These are phyloP conservation scores for Allium sativum DNA, from an alignment of 106 monocot genomes.

Conservation along the genomic window DNA sequence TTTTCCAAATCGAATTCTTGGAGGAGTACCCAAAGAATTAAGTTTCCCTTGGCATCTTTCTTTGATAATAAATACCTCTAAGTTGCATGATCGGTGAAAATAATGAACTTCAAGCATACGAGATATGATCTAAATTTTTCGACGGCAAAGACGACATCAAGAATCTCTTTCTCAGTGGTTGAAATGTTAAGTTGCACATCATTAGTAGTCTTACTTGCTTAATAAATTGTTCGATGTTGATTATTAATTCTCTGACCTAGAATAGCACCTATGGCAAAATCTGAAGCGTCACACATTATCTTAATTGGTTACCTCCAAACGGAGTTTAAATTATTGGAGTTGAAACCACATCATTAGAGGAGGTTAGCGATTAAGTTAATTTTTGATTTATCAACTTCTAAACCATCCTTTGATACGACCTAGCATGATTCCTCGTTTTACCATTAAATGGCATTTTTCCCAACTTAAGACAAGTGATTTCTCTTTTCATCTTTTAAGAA, in stretches of 20 bases:
- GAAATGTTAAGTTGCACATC: not conserved
- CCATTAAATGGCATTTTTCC: too few species aligned
- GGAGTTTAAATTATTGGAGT: not conserved
- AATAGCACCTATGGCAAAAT: not conserved
- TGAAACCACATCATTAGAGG: too few species aligned
- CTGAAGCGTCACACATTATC: conserved; percentile 1
- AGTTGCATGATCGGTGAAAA: not conserved
- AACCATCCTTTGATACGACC: too few species aligned
- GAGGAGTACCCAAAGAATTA: not conserved
- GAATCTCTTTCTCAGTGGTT: conserved; percentile 2
- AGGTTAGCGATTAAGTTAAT: too few species aligned
- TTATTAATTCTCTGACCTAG: not conserved
- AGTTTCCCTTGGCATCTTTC: not conserved
- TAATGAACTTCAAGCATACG: not conserved
- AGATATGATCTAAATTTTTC: conserved; percentile 7
- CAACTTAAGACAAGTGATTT: too few species aligned
- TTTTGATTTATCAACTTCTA: too few species aligned
- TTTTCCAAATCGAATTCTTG: conserved; percentile 6
- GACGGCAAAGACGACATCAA: not conserved
- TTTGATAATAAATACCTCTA: not conserved
- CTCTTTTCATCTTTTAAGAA: too few species aligned
- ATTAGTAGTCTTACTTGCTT: not conserved
- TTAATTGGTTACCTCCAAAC: not conserved
- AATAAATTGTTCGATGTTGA: not conserved
- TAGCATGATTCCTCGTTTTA: too few species aligned